phyloP scores from a whole-genome alignment of 371 early-diverging fungal genomes.

The Furculomyces boomerangus region DNA sequence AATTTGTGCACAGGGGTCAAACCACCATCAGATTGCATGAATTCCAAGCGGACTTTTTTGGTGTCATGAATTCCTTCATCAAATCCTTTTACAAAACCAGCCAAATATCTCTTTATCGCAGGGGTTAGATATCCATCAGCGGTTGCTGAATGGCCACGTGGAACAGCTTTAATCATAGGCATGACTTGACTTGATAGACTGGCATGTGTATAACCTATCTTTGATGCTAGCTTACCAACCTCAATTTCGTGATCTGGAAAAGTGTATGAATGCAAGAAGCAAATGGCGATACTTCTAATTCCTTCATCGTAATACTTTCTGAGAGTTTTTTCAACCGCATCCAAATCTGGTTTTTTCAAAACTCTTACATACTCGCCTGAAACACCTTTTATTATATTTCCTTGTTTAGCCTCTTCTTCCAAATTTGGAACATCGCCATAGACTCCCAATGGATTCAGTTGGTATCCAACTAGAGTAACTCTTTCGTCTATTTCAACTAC shows the following conservation, averaged over 20 bases:
- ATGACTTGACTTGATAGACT: constrained; percentile 66
- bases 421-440: constrained; percentile 12
- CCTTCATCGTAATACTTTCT: constrained; percentile 42
- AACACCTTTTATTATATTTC: constrained; percentile 35
- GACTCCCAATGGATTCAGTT: constrained; percentile 34
- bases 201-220: constrained; percentile 66
- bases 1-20: constrained; percentile 66
- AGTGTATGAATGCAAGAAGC: constrained; percentile 73
- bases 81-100: constrained; percentile 70
- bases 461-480: constrained; percentile 60
- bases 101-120: constrained; percentile 62
- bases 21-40: constrained; percentile 96
- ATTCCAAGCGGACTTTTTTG: constrained; percentile 52
- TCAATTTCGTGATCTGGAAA: neutral
- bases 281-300: constrained; percentile 70
- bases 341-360: constrained; percentile 35
- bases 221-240: constrained; percentile 45
- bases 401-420: neutral
- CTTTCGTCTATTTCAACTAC: constrained; percentile 85
- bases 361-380: constrained; percentile 76
- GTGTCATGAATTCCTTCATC: constrained; percentile 37
- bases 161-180: constrained; percentile 89
- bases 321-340: constrained; percentile 34
- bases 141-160: constrained; percentile 75
- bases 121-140: constrained; percentile 92